A percentile compares a stretch with the other conserved stretches of the same genome.
Conservation (phyloP, 352 stramenopile genomes). For the Phytophthora sansomeana region DNA sequence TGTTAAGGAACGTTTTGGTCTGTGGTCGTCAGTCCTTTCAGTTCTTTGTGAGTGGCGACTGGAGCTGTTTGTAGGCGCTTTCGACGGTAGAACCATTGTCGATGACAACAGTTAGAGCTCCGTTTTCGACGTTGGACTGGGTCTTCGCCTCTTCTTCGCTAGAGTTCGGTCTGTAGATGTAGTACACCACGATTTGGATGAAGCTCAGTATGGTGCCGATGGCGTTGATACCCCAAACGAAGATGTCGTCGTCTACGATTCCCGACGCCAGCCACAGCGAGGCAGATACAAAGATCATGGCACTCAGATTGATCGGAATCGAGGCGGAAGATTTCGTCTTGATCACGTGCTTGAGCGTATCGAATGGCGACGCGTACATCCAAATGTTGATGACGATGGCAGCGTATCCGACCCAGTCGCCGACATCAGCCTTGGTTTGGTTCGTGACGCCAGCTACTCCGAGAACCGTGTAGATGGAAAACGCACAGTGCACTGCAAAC, state of each 20-base stretch:
- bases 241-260: conserved; percentile 49
- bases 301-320: conserved; percentile 58
- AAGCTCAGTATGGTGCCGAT: conserved; percentile 48
- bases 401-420: conserved; percentile 38
- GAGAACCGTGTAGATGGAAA: conserved; percentile 46
- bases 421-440: conserved; percentile 29
- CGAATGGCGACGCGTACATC: conserved; percentile 64
- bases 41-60: conserved; percentile 3
- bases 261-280: conserved; percentile 56
- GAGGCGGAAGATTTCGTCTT: conserved; percentile 45
- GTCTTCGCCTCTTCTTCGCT: background rate
- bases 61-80: conserved; percentile 20
- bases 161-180: conserved; percentile 41
- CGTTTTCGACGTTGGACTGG: background rate
- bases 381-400: conserved; percentile 53
- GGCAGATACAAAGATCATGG: conserved; percentile 53
- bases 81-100: conserved; percentile 10
- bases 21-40: too few relatives aligned
- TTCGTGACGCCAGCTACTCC: conserved; percentile 41
- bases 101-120: conserved; percentile 16
- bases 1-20: too few relatives aligned
- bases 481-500: conserved; percentile 21
- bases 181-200: conserved; percentile 58
- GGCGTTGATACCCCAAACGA: conserved; percentile 52
- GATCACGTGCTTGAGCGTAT: conserved; percentile 50